Base-by-base conservation (phyloP, 148 eudicot species). In the Polygonum aviculare region DNA sequence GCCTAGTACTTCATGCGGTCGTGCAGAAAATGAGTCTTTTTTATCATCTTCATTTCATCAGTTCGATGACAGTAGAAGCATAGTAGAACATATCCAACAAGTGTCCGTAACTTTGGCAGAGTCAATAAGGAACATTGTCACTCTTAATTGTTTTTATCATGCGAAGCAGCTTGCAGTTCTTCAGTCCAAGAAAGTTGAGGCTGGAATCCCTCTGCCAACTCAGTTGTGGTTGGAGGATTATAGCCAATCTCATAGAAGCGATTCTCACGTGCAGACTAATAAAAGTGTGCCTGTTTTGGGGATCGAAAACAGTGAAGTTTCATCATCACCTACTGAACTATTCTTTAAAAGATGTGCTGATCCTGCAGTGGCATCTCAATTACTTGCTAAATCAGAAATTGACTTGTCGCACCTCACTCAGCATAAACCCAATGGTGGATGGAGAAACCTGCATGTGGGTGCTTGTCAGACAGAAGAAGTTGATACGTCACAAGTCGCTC, bases 131-230 rank as follows among this genome's bases (percentile, higher is more conserved):
- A 79, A 84, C 69, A 81, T 83, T 12, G 83, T 73, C 63, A 60
- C 78, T 31, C 89, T 86, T 63, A 72, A 84, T 74, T 85, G 88
- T 73, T 84, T 83, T 79, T 86, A 86, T 79, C 76, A 83, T 82
- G 75, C 81, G 26, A 85, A 83, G 80, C 94, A 86, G 75, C 91
- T 96, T 78, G 89, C 89, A 31, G 69, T 81, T 74, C 82, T 84
- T 79, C 84, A 93, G 44, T 72, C 85, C 82, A 85, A 79, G 79
- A 89, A 88, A 79, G 81, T 70, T 57, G 79, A 80, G 79, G 81
- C 86, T 84, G 85, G 80, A 70, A 79, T 71, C 48, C 84, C 78
- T 69, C 50, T 39, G 74, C 77, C 85, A 51, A 79, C 75, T 57
- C 82, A 83, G 72, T 38, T 22, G 26, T 84, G 89, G 88, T 60